Conservation (phyloP, 2,329 filamentous ascomycete genomes). For the Fragosphaeria purpurea region DNA sequence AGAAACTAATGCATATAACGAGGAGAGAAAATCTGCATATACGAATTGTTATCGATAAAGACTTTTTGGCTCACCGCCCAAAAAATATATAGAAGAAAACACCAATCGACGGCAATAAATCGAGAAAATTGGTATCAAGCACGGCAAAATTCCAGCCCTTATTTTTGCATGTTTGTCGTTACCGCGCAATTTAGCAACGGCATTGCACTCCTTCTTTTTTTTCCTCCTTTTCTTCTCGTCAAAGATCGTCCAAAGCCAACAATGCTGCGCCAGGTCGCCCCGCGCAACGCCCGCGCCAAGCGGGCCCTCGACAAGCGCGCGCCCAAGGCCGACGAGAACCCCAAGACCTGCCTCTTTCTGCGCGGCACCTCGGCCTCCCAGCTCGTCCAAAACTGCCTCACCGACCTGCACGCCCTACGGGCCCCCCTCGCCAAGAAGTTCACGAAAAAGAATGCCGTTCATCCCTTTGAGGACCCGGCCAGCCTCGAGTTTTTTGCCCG, state of each 20-base stretch:
- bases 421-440: conserved; percentile 81
- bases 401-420: conserved; percentile 76
- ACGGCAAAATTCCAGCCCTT: too few species aligned
- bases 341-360: conserved; percentile 82
- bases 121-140: too few species aligned
- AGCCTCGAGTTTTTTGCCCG: conserved; percentile 70
- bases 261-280: conserved; percentile 31
- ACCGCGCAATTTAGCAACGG: too few species aligned
- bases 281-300: conserved; percentile 75
- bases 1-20: too few species aligned
- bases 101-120: too few species aligned
- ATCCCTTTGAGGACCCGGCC: conserved; percentile 73
- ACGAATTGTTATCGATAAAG: too few species aligned
- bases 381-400: conserved; percentile 70
- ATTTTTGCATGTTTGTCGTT: too few species aligned
- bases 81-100: too few species aligned
- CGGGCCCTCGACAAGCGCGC: conserved; percentile 88
- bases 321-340: conserved; percentile 79
- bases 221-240: too few species aligned
- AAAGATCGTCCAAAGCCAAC: not conserved
- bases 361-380: conserved; percentile 79
- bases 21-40: too few species aligned
- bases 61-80: too few species aligned
- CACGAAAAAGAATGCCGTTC: conserved; percentile 82
- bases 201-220: too few species aligned